A percentile compares a stretch with the other conserved stretches of the same genome.
Conservation (phyloP, 2,329 filamentous ascomycete species). For the Lasiodiplodia sp. region DNA sequence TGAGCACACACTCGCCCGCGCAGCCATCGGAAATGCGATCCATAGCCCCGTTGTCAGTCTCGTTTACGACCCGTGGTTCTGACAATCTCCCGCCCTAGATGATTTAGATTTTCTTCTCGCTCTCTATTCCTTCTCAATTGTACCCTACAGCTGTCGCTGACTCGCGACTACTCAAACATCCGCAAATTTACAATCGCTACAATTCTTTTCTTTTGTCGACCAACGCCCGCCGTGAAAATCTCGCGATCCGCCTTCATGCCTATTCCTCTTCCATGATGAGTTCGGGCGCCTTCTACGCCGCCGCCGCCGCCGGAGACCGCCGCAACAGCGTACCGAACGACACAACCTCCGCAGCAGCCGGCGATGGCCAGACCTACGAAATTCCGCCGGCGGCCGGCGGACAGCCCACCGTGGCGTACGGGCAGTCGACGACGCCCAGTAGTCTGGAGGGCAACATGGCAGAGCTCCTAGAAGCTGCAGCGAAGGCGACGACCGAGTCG, state of each 20-base stretch:
- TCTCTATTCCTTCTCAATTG: not conserved
- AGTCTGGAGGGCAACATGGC: slow-evolving; percentile 35
- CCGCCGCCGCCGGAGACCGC: slow-evolving; percentile 1
- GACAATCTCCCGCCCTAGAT: slow-evolving; percentile 7
- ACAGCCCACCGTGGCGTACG: not conserved
- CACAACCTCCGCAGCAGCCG: not conserved
- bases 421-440: not conserved
- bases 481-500: slow-evolving; percentile 42
- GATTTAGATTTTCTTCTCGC: not conserved
- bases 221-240: not conserved
- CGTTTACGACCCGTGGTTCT: slow-evolving; percentile 5
- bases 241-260: not conserved
- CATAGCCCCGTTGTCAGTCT: not conserved
- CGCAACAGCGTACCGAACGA: not conserved
- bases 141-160: not conserved
- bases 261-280: slow-evolving; percentile 12
- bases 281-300: slow-evolving; percentile 13
- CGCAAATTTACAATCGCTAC: not conserved
- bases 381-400: not conserved
- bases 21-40: not conserved
- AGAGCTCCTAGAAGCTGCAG: slow-evolving; percentile 47
- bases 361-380: slow-evolving; percentile 7
- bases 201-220: not conserved
- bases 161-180: no score
- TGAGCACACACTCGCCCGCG: not conserved